Percentiles rank a stretch among this genome's conserved stretches.
Evolutionary conservation across 2,329 filamentous ascomycete species (phyloP).

Genomic region (Escovopsis sp.): DNA sequence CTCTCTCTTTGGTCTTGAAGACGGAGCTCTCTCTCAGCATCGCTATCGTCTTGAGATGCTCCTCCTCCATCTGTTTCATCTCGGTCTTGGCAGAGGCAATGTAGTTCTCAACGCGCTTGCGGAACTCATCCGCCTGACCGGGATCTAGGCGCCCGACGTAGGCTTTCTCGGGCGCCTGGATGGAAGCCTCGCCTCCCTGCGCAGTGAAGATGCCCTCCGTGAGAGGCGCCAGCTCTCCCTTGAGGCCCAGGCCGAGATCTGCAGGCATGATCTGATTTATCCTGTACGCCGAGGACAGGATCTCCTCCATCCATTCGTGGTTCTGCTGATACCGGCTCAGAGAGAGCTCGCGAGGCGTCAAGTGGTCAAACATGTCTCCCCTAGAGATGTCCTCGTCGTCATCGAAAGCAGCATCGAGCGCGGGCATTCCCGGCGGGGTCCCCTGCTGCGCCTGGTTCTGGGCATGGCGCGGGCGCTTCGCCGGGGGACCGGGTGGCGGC

Average conservation of each 20-base stretch:
- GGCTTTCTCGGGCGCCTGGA: slow-evolving; percentile 37
- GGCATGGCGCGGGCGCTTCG: slow-evolving; percentile 38
- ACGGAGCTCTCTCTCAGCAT: slow-evolving; percentile 57
- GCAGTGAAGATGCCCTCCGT: slow-evolving; percentile 76
- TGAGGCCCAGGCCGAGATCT: slow-evolving; percentile 72
- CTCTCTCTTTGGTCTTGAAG: slow-evolving; percentile 60
- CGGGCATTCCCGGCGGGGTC: slow-evolving; percentile 17
- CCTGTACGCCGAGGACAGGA: slow-evolving; percentile 79
- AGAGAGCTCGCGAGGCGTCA: slow-evolving; percentile 83
- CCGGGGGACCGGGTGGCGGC: slow-evolving; percentile 32
- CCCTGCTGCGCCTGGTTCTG: slow-evolving; percentile 25
- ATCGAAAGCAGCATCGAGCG: slow-evolving; percentile 42
- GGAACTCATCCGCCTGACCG: slow-evolving; percentile 72
- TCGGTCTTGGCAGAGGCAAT: slow-evolving; percentile 62
- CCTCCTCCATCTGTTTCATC: slow-evolving; percentile 68
- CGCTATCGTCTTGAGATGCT: slow-evolving; percentile 61
- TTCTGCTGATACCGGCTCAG: slow-evolving; percentile 80
- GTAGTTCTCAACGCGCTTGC: slow-evolving; percentile 58
- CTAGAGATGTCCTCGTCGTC: slow-evolving; percentile 82
- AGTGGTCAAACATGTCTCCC: slow-evolving; percentile 78
- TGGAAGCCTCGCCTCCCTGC: slow-evolving; percentile 33
- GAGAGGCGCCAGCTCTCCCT: slow-evolving; percentile 65
- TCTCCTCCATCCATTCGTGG: slow-evolving; percentile 98
- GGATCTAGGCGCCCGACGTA: slow-evolving; percentile 51
- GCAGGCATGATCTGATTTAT: slow-evolving; percentile 74